Evolutionary conservation across 1,139 yeast species (phyloP), one percentile per base, ranked within the genome.

Genomic region (Fermentozyma sake): DNA sequence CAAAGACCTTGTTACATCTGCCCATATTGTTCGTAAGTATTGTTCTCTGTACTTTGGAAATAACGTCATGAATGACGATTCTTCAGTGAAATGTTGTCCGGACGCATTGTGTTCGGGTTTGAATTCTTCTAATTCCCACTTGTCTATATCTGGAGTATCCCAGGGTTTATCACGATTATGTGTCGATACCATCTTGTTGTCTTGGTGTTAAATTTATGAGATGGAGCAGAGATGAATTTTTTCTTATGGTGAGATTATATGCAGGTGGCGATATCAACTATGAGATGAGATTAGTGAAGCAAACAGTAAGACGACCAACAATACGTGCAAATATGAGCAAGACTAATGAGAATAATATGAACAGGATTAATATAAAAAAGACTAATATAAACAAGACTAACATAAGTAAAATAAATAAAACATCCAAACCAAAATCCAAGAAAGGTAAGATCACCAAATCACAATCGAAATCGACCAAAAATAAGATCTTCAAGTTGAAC

Each of bases 21-120:
- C 80, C 98, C 98, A 93, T 30, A 91, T 75, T 33, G 85, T 79
- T 47, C 87, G 80, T 37, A 91, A 66, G 52, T 91, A 93, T 35
- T 72, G 79, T 60, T 93, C 98, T 61, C 99, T 77, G 60, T 91
- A 91, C 59, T 93, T 93, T 16, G 99, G 99, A 57, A 91, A 91
- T 27, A 91, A 66, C 2, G 96, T 89, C 76, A 89, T 85, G 54
- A 93, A 91, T 26, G 94, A 82, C 12, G 95, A 83, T 52, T 91
- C 98, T 56, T 91, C 99, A 10, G 95, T 73, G 51, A 91, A 91
- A 22, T 95, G 81, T 31, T 72, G 71, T 0, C 96, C 96, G 7
- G 89, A 75, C 4, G 75, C 77, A 50, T 87, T 85, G 52, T 91
- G 95, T 47, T 86, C 96, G 1, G 87, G 87, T 44, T 72, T 82